Evolutionary conservation across 768 basidiomycete species (phyloP).

Genomic region (Pholiota molesta): DNA sequence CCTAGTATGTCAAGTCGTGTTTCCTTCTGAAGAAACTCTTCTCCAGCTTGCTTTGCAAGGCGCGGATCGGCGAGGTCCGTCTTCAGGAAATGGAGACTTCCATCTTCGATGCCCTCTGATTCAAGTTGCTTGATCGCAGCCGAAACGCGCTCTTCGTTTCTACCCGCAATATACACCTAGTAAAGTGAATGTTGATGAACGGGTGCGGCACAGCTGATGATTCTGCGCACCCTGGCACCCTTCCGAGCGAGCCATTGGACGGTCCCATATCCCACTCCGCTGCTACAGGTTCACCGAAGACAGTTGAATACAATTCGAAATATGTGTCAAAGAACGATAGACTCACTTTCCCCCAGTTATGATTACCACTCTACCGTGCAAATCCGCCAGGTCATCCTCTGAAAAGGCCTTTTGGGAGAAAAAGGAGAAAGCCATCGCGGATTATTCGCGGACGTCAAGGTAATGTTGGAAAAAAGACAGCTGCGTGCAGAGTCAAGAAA

Average conservation of each 20-base stretch:
- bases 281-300: constrained; percentile 18
- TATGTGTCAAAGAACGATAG: background rate
- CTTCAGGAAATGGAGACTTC: constrained; percentile 36
- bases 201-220: constrained; percentile 3
- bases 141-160: constrained; percentile 22
- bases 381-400: constrained; percentile 45
- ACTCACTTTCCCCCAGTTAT: constrained; percentile 54
- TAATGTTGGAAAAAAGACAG: background rate
- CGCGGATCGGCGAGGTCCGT: constrained; percentile 43
- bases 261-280: constrained; percentile 39
- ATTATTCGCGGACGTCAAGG: background rate
- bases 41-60: constrained; percentile 34
- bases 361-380: constrained; percentile 48
- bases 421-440: background rate
- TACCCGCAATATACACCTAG: constrained; percentile 24
- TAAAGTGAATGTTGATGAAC: background rate
- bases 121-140: constrained; percentile 31
- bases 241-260: constrained; percentile 38
- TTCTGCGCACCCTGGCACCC: constrained; percentile 44
- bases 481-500: background rate
- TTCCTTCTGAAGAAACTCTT: constrained; percentile 40
- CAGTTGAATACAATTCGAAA: too few species aligned
- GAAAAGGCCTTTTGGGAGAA: constrained; percentile 18
- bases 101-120: constrained; percentile 32
- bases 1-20: constrained; percentile 45